Percentiles rank a stretch among this genome's conserved stretches.
Evolutionary conservation across 495 filamentous ascomycete species (phyloP).

Genomic region (Penicillium samsonianum): DNA sequence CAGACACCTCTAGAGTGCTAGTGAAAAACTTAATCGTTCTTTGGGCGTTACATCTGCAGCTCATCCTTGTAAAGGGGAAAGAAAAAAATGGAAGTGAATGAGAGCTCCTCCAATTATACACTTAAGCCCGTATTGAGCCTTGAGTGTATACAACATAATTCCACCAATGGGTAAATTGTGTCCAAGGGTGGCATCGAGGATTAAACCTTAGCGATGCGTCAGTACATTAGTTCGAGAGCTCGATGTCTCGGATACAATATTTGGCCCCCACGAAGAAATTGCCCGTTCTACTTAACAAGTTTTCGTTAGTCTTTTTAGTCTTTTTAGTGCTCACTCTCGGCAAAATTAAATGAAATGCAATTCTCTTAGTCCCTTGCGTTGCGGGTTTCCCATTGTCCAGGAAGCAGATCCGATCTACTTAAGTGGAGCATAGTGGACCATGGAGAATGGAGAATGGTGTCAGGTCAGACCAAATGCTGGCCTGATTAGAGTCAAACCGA

Average conservation of each 20-base stretch:
- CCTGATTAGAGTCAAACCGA: background rate
- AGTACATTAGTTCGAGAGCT: background rate
- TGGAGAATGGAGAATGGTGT: background rate
- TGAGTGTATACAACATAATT: background rate
- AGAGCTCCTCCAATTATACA: background rate
- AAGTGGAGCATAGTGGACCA: constrained; percentile 4
- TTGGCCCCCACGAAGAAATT: background rate
- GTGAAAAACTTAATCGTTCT: background rate
- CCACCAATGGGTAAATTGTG: background rate
- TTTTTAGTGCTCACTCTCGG: background rate
- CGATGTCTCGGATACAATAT: background rate
- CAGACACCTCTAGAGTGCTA: background rate
- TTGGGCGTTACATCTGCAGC: background rate
- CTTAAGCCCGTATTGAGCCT: background rate
- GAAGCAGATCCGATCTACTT: constrained; percentile 2
- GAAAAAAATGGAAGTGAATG: background rate
- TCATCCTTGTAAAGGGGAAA: background rate
- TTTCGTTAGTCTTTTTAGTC: background rate
- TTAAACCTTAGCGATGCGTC: background rate
- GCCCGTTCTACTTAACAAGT: background rate
- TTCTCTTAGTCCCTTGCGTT: background rate
- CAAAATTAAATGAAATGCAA: background rate
- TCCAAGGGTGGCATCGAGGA: background rate
- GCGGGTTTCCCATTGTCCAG: background rate
- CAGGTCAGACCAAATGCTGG: background rate